A percentile compares a stretch with the other conserved stretches of the same genome.
Evolutionary conservation across 768 basidiomycete species (phyloP).

Genomic region (Collybiopsis luxurians): DNA sequence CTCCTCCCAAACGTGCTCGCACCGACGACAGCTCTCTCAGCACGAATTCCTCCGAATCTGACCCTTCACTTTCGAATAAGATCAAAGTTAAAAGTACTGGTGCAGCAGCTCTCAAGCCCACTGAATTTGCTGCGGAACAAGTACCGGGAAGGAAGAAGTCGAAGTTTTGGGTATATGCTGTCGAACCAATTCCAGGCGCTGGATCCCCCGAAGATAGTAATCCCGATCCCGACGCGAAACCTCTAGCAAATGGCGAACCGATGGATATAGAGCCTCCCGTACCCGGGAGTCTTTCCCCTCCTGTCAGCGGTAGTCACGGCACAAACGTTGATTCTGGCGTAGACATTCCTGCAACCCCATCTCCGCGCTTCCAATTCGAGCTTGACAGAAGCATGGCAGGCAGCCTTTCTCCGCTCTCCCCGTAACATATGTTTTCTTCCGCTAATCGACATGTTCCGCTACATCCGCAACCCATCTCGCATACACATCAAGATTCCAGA

Average conservation of each 20-base stretch:
- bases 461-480: no score
- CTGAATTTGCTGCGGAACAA: constrained; percentile 72
- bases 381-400: constrained; percentile 34
- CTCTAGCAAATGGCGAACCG: constrained; percentile 18
- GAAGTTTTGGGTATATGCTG: constrained; percentile 87
- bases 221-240: constrained; percentile 13
- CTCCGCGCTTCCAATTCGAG: constrained; percentile 7
- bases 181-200: constrained; percentile 59
- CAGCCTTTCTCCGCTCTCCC: constrained; percentile 41
- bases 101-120: constrained; percentile 67
- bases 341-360: not conserved
- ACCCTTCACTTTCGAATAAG: constrained; percentile 26
- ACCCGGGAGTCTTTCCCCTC: constrained; percentile 12
- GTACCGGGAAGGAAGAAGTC: constrained; percentile 81
- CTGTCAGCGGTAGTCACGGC: constrained; percentile 12
- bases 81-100: constrained; percentile 51
- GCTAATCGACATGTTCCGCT: constrained; percentile 16
- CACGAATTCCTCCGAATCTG: constrained; percentile 45
- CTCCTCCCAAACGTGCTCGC: constrained; percentile 64
- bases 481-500: no score
- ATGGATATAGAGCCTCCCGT: constrained; percentile 16
- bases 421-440: constrained; percentile 23
- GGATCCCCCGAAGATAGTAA: constrained; percentile 16
- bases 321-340: constrained; percentile 4
- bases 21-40: constrained; percentile 73